Percentiles rank a stretch among this genome's conserved stretches.
These are phyloP conservation scores for Paecilomyces dactylethromorphus DNA, from an alignment of 2,329 filamentous ascomycete species.

Conservation along the genomic window DNA sequence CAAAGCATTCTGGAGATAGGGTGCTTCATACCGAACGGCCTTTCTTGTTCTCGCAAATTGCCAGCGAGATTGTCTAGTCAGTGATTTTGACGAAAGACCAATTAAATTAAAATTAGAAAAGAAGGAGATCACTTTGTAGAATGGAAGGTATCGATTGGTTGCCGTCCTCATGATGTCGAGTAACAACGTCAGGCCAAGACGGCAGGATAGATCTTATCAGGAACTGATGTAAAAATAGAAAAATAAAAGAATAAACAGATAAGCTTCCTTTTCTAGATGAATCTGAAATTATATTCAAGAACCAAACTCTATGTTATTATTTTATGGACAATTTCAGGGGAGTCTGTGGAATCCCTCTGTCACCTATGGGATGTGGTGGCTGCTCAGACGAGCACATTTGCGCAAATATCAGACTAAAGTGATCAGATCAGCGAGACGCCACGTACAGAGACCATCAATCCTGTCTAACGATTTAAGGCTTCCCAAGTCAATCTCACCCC, in stretches of 20 bases:
- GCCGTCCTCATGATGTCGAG: neutral
- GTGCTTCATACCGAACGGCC: neutral
- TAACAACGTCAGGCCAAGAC: neutral
- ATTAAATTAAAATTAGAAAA: neutral
- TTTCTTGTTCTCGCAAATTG: neutral
- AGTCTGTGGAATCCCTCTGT: neutral
- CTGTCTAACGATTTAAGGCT: neutral
- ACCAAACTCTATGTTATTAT: neutral
- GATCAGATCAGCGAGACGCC: neutral
- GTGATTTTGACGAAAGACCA: neutral
- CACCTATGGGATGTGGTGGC: neutral
- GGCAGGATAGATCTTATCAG: neutral
- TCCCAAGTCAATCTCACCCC: neutral
- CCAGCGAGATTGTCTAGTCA: neutral
- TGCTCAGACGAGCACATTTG: neutral
- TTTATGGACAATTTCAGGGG: neutral
- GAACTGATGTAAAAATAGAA: neutral
- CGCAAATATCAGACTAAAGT: neutral
- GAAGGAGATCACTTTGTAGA: neutral
- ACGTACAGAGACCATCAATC: neutral
- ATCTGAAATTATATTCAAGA: neutral
- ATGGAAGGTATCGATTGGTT: too few relatives aligned
- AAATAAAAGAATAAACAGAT: neutral
- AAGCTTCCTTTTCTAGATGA: too few relatives aligned
- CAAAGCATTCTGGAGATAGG: neutral